Evolutionary conservation across 345 rosid genomes (phyloP).

Genomic region (Hibiscus syriacus): DNA sequence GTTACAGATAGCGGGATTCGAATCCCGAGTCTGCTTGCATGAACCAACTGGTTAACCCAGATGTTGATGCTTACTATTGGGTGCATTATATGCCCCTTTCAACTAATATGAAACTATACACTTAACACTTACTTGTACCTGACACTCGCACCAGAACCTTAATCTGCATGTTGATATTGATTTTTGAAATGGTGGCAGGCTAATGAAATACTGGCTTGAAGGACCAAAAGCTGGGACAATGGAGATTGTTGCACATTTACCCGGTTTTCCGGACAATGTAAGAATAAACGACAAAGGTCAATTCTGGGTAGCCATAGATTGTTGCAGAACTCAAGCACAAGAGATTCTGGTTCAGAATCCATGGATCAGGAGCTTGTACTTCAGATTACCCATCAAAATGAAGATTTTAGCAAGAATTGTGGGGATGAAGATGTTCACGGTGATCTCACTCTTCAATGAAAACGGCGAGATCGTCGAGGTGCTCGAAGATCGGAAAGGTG

Average conservation of each 20-base stretch:
- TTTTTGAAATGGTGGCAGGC: slow-evolving; percentile 25
- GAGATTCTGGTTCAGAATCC: slow-evolving; percentile 67
- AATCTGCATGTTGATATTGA: not conserved
- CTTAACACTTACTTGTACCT: not conserved
- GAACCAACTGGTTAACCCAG: not conserved
- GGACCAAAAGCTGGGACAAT: slow-evolving; percentile 42
- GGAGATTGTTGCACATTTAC: slow-evolving; percentile 2
- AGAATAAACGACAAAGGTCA: slow-evolving; percentile 71
- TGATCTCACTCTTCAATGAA: slow-evolving; percentile 51
- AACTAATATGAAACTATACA: not conserved
- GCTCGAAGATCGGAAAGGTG: slow-evolving; percentile 75
- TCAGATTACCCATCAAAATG: slow-evolving; percentile 65
- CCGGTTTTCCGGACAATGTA: slow-evolving; percentile 85
- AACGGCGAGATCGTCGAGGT: slow-evolving; percentile 67
- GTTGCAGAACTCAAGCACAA: slow-evolving; percentile 82
- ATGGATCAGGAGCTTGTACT: slow-evolving; percentile 61
- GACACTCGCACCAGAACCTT: not conserved
- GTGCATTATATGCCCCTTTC: not conserved
- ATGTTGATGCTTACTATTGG: not conserved
- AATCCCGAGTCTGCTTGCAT: not conserved
- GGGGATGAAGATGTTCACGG: slow-evolving; percentile 97
- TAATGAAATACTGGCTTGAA: slow-evolving; percentile 88
- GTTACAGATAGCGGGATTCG: not conserved
- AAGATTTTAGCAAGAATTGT: slow-evolving; percentile 54
- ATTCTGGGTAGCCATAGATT: slow-evolving; percentile 96